Percentiles rank a stretch among this genome's conserved stretches.
Evolutionary conservation across 495 filamentous ascomycete species (phyloP).

Genomic region (Aspergillus baeticus): DNA sequence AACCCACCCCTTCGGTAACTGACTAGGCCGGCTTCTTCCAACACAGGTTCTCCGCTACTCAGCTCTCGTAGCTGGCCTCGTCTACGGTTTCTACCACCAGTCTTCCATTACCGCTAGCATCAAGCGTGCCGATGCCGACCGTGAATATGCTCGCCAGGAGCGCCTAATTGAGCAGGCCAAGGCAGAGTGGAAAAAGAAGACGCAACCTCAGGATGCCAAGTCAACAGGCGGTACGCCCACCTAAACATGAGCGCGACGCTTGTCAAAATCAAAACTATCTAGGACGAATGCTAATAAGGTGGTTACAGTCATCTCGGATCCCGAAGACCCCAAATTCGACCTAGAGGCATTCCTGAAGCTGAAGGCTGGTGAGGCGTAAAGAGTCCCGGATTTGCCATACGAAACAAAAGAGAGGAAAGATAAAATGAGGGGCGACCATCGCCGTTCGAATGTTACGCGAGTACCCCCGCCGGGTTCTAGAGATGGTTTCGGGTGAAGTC

Average conservation of each 20-base stretch:
- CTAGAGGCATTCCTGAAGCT: slow-evolving; percentile 77
- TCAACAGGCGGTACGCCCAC: slow-evolving; percentile 56
- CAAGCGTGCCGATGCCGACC: slow-evolving; percentile 63
- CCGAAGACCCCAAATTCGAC: slow-evolving; percentile 82
- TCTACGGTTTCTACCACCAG: slow-evolving; percentile 94
- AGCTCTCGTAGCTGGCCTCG: slow-evolving; percentile 79
- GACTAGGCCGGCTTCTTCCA: slow-evolving; percentile 12
- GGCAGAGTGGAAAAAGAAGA: slow-evolving; percentile 81
- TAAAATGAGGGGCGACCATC: slow-evolving; percentile 30
- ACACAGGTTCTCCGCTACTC: slow-evolving; percentile 90
- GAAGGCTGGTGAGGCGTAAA: slow-evolving; percentile 57
- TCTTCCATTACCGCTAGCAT: slow-evolving; percentile 64
- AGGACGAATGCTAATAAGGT: slow-evolving; percentile 22
- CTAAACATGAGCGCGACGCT: not conserved
- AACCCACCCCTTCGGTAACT: slow-evolving; percentile 12
- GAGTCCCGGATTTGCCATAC: slow-evolving; percentile 21
- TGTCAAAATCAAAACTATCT: not conserved
- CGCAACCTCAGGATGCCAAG: slow-evolving; percentile 49
- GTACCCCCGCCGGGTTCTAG: slow-evolving; percentile 42
- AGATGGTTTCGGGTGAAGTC: slow-evolving; percentile 35
- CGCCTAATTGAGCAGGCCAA: slow-evolving; percentile 87
- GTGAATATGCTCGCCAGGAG: slow-evolving; percentile 84
- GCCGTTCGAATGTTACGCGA: slow-evolving; percentile 28
- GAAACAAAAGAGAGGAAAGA: slow-evolving; percentile 23
- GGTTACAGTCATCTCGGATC: slow-evolving; percentile 74